Percentiles rank a stretch among this genome's conserved stretches.
phyloP scores from a whole-genome alignment of 1,284 basidiomycete genomes.

The Melampsora larici-populina region DNA sequence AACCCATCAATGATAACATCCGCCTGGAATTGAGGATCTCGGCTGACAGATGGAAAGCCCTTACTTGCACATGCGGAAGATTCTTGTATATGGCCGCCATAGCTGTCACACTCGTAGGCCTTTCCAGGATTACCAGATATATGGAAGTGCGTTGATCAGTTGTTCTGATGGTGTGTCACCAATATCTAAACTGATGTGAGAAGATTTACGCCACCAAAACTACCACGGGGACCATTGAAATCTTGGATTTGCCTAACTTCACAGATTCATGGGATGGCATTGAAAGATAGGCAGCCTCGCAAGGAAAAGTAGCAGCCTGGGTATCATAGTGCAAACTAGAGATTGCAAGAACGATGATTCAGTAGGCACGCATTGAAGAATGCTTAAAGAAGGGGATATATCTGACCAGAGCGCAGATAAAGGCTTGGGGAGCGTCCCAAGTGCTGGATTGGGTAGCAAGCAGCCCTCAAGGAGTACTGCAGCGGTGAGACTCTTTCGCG shows the following conservation, averaged over 20 bases:
- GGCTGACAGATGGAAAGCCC: slow-evolving; percentile 22
- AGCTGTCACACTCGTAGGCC: slow-evolving; percentile 21
- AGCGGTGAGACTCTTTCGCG: slow-evolving; percentile 31
- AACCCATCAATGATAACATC: slow-evolving; percentile 39
- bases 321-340: slow-evolving; percentile 39
- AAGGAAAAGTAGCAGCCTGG: slow-evolving; percentile 15
- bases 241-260: background rate
- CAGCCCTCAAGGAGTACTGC: slow-evolving; percentile 32
- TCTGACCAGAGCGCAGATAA: background rate
- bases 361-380: background rate
- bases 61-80: slow-evolving; percentile 16
- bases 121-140: background rate
- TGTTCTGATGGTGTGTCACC: background rate
- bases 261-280: slow-evolving; percentile 1
- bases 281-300: slow-evolving; percentile 37
- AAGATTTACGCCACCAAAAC: slow-evolving; percentile 28
- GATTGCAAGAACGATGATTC: background rate
- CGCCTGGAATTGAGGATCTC: slow-evolving; percentile 17
- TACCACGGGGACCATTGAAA: slow-evolving; percentile 21
- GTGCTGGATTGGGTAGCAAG: background rate
- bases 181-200: background rate
- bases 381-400: background rate
- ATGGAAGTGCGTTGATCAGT: background rate
- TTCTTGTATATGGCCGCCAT: slow-evolving; percentile 29
- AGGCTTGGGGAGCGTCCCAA: background rate